Evolutionary conservation across 2,329 filamentous ascomycete genomes (phyloP).

Genomic region (Xenosphaeropsis pyriputrescens): DNA sequence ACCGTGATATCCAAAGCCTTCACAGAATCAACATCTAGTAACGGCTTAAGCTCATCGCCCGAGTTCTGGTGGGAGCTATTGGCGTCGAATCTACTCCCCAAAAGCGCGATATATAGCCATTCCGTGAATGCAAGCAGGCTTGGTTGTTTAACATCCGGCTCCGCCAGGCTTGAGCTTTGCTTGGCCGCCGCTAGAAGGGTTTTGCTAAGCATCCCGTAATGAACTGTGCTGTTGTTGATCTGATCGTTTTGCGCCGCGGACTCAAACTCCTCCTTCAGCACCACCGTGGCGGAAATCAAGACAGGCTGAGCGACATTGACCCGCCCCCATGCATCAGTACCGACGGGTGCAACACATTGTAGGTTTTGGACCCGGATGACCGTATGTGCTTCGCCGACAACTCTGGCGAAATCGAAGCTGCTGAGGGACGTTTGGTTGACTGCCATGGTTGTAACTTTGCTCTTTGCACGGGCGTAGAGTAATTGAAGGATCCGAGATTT

Average conservation of each 20-base stretch:
- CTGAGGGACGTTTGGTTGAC: no score
- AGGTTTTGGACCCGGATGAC: conserved; percentile 48
- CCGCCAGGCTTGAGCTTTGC: conserved; percentile 4
- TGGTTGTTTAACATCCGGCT: no score
- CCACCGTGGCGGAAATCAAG: conserved; percentile 42
- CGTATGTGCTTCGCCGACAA: conserved; percentile 10
- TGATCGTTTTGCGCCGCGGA: conserved; percentile 42
- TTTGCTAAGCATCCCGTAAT: conserved; percentile 62
- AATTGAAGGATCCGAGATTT: no score
- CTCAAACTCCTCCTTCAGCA: conserved; percentile 38
- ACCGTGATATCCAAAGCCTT: conserved; percentile 36
- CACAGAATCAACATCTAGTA: conserved; percentile 23
- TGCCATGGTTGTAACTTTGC: no score
- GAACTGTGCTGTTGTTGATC: conserved; percentile 55
- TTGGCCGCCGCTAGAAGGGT: conserved; percentile 29
- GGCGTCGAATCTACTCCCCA: no score
- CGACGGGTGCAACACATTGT: conserved; percentile 36
- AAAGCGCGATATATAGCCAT: no score
- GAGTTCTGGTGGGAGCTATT: no score
- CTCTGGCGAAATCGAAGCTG: background rate
- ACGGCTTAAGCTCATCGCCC: conserved; percentile 5
- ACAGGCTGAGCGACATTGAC: conserved; percentile 42
- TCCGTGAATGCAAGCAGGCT: no score
- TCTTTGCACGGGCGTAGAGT: no score
- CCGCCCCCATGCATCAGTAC: conserved; percentile 45